Conservation (phyloP, 441 rosid genomes). For the Kokia cookei region DNA sequence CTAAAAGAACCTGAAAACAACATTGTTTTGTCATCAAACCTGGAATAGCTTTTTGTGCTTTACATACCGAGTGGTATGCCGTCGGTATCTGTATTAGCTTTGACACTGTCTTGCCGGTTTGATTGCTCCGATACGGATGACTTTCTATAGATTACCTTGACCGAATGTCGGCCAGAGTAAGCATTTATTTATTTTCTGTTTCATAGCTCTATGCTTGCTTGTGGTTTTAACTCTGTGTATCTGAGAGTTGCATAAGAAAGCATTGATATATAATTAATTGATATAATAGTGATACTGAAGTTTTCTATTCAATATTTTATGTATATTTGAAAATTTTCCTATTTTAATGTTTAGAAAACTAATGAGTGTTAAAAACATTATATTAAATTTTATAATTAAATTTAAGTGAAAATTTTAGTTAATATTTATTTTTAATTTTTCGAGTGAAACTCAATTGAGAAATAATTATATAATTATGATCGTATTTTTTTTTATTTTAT, state of each 20-base stretch:
- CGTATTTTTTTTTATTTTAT: too few species aligned
- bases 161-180: neutral
- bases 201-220: neutral
- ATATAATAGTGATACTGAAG: neutral
- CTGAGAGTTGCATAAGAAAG: neutral
- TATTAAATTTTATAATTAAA: too few species aligned
- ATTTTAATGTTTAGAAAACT: too few species aligned
- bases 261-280: neutral
- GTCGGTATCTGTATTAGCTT: neutral
- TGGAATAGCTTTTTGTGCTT: neutral
- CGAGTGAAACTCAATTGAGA: too few species aligned
- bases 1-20: neutral
- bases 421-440: too few species aligned
- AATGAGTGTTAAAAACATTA: too few species aligned
- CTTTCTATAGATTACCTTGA: neutral
- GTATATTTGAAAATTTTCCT: too few species aligned
- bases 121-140: neutral
- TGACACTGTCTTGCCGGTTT: neutral
- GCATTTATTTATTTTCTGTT: neutral
- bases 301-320: neutral
- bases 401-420: too few species aligned
- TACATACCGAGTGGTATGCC: neutral
- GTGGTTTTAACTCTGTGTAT: neutral
- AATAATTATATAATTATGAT: too few species aligned
- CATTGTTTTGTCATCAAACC: neutral